Base-by-base conservation (phyloP, 305 asterid species). In the Striga hermonthica region DNA sequence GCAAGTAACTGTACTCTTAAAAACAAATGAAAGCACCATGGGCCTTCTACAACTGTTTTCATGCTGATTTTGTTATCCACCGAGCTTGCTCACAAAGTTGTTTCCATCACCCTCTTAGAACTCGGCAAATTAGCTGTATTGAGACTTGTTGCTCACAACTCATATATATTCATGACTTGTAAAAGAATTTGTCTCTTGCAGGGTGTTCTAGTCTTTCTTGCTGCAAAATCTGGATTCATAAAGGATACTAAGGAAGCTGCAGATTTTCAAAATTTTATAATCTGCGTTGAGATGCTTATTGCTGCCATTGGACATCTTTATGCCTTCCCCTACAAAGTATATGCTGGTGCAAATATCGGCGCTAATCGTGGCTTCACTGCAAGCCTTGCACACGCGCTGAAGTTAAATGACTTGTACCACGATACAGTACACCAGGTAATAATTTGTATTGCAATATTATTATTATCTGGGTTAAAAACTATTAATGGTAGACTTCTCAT, bases 191-290 rank as follows among this genome's bases (percentile, higher is more conserved):
- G 40, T 73, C 67, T 66, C 69, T 72, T 59, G 48, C 80, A 94
- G 99, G 99, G 99, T 41, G 97, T 94, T 70, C 53, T 94, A 84
- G 93, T 94, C 69, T 94, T 94, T 70, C 96, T 94, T 77, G 97
- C 98, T 73, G 99, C 99, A n/a, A 94, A 94, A 83, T 78, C 89
- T 62, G 82, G 80, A 34, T 83, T 85, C 15, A 88, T 91, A 72
- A 84, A 84, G 78, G 85, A 87, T 59, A 82, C 95, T 6, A 82
- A 81, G 67, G 93, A 86, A 72, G 99, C 99, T 69, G 98, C 99
- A 62, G 88, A 91, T 54, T 85, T 91, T 66, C 99, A 88, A 74
- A 85, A 83, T 71, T 88, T 94, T 44, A 78, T 94, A 73, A 81
- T 94, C 65, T 94, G 99, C 68, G 90, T 94, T 11, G 99, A 94